Evolutionary conservation across 2,329 filamentous ascomycete genomes (phyloP).

Genomic region (Epichloe uncinata): DNA sequence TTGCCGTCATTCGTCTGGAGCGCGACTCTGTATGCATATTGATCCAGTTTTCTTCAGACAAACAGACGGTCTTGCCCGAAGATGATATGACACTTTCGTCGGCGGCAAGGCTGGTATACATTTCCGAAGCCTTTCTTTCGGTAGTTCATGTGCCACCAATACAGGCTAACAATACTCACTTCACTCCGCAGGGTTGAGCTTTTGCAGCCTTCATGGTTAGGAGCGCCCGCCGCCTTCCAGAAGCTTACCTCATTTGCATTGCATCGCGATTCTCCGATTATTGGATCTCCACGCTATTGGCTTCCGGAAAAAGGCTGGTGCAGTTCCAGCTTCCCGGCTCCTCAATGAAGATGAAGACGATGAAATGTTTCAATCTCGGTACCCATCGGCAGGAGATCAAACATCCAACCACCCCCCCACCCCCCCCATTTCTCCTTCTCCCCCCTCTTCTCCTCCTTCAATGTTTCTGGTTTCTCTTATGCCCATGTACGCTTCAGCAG

Average conservation of each 20-base stretch:
- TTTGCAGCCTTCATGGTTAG: neutral
- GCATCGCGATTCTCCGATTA: neutral
- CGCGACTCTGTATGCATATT: neutral
- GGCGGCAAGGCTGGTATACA: neutral
- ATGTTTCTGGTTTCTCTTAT: neutral
- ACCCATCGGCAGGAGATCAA: neutral
- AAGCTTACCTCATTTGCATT: neutral
- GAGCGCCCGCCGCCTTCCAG: neutral
- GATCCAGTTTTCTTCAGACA: neutral
- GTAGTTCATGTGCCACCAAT: neutral
- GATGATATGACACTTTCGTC: neutral
- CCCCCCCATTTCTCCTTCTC: no score
- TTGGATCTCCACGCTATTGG: neutral
- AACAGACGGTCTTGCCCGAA: constrained; percentile 1
- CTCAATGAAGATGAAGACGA: neutral
- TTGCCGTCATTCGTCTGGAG: neutral
- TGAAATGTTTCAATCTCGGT: neutral
- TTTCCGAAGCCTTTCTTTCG: neutral
- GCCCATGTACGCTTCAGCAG: neutral
- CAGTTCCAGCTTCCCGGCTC: neutral
- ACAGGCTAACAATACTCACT: neutral
- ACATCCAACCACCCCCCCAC: neutral
- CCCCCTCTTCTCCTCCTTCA: neutral
- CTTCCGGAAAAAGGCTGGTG: neutral
- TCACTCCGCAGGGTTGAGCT: neutral